phyloP scores from a whole-genome alignment of 2,329 filamentous ascomycete species.

The Dichotomopilus funicola region DNA sequence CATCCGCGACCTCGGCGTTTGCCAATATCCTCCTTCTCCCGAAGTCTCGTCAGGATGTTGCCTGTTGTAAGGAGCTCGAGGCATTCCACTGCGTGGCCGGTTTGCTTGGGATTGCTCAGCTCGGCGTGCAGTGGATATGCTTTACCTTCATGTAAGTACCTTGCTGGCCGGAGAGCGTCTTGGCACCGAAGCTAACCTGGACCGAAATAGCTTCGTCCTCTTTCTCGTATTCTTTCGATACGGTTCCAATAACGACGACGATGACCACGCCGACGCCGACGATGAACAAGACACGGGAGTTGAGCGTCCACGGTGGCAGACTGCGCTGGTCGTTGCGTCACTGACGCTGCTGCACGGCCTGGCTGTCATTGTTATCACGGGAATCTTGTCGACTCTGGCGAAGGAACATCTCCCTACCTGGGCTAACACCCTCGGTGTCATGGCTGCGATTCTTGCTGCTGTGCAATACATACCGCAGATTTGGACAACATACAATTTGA shows the following conservation, averaged over 20 bases:
- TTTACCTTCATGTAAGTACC: constrained; percentile 78
- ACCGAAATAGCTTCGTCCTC: constrained; percentile 65
- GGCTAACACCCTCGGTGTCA: constrained; percentile 80
- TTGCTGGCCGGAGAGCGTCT: neutral
- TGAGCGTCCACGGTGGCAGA: constrained; percentile 61
- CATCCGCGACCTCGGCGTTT: constrained; percentile 80
- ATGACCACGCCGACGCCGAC: constrained; percentile 35
- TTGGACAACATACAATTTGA: constrained; percentile 77
- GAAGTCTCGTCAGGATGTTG: constrained; percentile 74
- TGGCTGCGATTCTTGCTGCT: constrained; percentile 69
- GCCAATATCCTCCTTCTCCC: constrained; percentile 87
- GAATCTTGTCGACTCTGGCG: constrained; percentile 57
- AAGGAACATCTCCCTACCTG: constrained; percentile 63
- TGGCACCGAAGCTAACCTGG: neutral
- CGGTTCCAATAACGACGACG: constrained; percentile 44
- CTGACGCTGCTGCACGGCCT: constrained; percentile 70
- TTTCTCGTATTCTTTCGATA: constrained; percentile 91
- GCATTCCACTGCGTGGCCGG: constrained; percentile 79
- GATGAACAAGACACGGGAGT: constrained; percentile 24
- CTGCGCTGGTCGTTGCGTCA: constrained; percentile 67
- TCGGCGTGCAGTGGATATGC: constrained; percentile 86
- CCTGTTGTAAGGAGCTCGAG: constrained; percentile 77
- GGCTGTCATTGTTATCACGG: constrained; percentile 60
- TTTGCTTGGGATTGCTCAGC: constrained; percentile 80
- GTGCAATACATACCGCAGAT: constrained; percentile 96